These are phyloP conservation scores for Candida ovalis DNA, from an alignment of 805 yeast species.

Conservation along the genomic window DNA sequence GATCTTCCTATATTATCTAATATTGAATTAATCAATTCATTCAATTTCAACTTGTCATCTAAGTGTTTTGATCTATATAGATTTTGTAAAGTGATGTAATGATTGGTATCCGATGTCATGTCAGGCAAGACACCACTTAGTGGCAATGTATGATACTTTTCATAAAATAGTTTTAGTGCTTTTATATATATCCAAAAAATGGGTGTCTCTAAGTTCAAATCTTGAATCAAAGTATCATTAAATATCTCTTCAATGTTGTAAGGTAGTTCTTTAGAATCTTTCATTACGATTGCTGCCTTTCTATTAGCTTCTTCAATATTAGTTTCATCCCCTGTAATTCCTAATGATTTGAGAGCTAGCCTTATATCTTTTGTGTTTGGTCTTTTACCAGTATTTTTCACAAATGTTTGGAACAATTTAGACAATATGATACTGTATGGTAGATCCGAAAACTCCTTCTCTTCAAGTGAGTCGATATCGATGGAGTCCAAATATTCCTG, in stretches of 20 bases:
- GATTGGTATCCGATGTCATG: slow-evolving; percentile 74
- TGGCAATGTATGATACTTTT: slow-evolving; percentile 47
- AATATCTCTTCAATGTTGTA: slow-evolving; percentile 25
- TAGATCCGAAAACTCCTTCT: slow-evolving; percentile 50
- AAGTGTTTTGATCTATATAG: slow-evolving; percentile 55
- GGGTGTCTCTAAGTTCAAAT: slow-evolving; percentile 23
- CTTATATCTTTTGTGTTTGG: slow-evolving; percentile 24
- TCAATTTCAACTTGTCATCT: slow-evolving; percentile 43
- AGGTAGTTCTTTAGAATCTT: slow-evolving; percentile 33
- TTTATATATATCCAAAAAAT: slow-evolving; percentile 60
- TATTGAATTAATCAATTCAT: slow-evolving; percentile 27
- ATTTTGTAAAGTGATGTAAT: slow-evolving; percentile 54
- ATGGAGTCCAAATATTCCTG: slow-evolving; percentile 45
- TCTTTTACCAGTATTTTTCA: slow-evolving; percentile 14
- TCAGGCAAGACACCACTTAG: slow-evolving; percentile 77
- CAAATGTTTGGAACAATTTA: slow-evolving; percentile 48
- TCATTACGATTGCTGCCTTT: slow-evolving; percentile 44
- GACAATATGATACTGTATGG: slow-evolving; percentile 66
- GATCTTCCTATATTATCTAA: slow-evolving; percentile 28
- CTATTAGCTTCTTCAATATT: slow-evolving; percentile 31
- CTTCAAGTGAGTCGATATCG: slow-evolving; percentile 43
- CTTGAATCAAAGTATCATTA: slow-evolving; percentile 18
- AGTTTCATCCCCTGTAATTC: slow-evolving; percentile 27
- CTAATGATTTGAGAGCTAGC: slow-evolving; percentile 6
- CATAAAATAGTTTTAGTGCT: slow-evolving; percentile 52